A percentile compares a stretch with the other conserved stretches of the same genome.
These are phyloP conservation scores for Cenchrus purpureus DNA, from an alignment of 176 grass and related monocot species.

Conservation along the genomic window DNA sequence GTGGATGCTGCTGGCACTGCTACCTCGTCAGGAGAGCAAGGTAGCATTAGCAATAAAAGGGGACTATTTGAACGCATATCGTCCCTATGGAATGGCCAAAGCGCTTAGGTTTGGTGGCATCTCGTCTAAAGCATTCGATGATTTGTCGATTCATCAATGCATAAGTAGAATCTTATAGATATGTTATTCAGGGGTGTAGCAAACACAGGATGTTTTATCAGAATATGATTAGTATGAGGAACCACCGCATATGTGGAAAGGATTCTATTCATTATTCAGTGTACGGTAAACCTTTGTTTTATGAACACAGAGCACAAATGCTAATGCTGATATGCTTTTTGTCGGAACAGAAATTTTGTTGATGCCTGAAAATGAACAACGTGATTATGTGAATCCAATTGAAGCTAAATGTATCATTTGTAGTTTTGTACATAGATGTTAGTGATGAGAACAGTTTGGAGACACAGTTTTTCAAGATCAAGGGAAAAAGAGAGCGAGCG, in stretches of 20 bases:
- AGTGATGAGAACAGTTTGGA: no score
- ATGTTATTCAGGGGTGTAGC: background rate
- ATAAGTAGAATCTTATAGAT: background rate
- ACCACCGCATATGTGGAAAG: background rate
- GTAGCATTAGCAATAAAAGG: background rate
- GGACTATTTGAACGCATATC: slow-evolving; percentile 38
- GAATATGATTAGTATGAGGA: background rate
- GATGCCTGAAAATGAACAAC: background rate
- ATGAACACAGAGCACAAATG: background rate
- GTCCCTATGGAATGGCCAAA: slow-evolving; percentile 32
- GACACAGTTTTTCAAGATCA: no score
- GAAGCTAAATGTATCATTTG: background rate
- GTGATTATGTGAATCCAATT: no score
- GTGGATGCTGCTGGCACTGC: background rate
- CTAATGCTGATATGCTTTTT: background rate
- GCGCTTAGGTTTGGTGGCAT: background rate
- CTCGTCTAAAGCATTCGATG: background rate
- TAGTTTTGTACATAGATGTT: no score
- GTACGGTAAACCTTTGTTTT: background rate
- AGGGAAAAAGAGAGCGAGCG: no score
- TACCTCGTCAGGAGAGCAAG: background rate
- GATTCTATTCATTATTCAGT: slow-evolving; percentile 1
- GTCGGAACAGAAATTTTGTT: background rate
- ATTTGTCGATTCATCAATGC: background rate
- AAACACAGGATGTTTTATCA: background rate